Conservation (phyloP, 1,284 basidiomycete genomes). For the Clitocybe nebularis region DNA sequence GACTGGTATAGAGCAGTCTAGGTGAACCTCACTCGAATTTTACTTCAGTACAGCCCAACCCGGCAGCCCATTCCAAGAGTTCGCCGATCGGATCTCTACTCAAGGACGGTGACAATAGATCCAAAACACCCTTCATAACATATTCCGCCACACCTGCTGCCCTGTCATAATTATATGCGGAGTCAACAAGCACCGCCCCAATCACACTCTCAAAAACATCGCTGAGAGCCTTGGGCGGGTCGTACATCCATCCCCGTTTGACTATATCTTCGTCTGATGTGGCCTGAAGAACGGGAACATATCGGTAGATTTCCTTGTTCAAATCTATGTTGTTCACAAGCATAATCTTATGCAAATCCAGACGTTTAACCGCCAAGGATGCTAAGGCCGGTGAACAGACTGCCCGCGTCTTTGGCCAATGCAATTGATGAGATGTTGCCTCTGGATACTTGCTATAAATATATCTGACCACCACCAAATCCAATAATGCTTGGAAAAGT, state of each 20-base stretch:
- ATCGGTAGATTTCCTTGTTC: conserved; percentile 55
- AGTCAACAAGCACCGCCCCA: conserved; percentile 82
- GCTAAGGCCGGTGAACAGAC: conserved; percentile 76
- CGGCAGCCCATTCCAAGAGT: conserved; percentile 59
- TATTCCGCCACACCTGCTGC: conserved; percentile 55
- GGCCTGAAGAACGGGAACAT: conserved; percentile 54
- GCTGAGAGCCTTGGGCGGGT: conserved; percentile 77
- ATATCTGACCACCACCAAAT: conserved; percentile 70
- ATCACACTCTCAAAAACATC: conserved; percentile 81
- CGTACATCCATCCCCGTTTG: conserved; percentile 69
- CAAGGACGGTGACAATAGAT: conserved; percentile 50
- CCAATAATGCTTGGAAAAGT: conserved; percentile 56
- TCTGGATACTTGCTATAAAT: conserved; percentile 65
- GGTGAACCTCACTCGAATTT: conserved; percentile 28
- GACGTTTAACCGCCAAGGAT: conserved; percentile 57
- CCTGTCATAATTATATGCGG: conserved; percentile 65
- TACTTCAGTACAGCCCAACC: conserved; percentile 46
- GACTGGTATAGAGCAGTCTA: too few relatives aligned
- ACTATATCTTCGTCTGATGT: conserved; percentile 60
- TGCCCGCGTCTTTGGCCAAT: conserved; percentile 63
- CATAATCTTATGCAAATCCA: conserved; percentile 67
- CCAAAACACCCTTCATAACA: conserved; percentile 61
- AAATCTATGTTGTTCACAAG: conserved; percentile 70
- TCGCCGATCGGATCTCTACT: conserved; percentile 65
- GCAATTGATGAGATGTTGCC: conserved; percentile 72